Evolutionary conservation across 331 rosid genomes (phyloP), one percentile per base, ranked within the genome.

Genomic region (Arachis monticola): DNA sequence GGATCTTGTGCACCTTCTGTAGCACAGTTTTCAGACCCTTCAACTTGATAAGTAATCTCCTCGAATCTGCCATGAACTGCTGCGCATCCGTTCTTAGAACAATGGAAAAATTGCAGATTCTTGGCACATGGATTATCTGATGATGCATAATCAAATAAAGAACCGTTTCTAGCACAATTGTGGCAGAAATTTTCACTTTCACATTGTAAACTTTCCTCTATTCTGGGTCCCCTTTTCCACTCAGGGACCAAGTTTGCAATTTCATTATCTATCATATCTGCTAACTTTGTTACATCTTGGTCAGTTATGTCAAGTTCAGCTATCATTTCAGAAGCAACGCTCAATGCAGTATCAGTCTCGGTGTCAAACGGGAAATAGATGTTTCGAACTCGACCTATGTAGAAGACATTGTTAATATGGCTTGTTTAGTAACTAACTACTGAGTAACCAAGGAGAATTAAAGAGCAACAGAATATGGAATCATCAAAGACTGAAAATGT

Each of bases 321-420:
- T 40, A 92, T 94, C 99, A 96, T 96, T 85, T 96, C 99, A 41
- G 67, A 76, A 11, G 98, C 94, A 69, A 96, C 98, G 11, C 90
- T 92, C 81, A 85, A 68, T 65, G 97, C 93, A 1, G 97, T 88
- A 79, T 96, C 99, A 35, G 70, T 92, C 84, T 88, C 94, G 5
- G 77, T 77, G 86, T 96, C 96, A 31, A 96, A 96, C 1, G 99
- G 96, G 87, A 96, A 96, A 87, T 92, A 96, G 81, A 96, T 92
- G 75, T 96, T 96, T 78, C 99, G 84, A 75, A 96, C 80, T 46
- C 87, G 90, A 46, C 96, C 99, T 96, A 84, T 79, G 71, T 0
- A 72, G 64, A 72, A 8, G 51, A 63, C 53, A 46, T 3, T 11
- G 70, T 64, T 52, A 73, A 6, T 64, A 66, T 31, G 57, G 40